These are phyloP conservation scores for Globisporangium polare DNA, from an alignment of 352 stramenopile genomes.

Conservation along the genomic window DNA sequence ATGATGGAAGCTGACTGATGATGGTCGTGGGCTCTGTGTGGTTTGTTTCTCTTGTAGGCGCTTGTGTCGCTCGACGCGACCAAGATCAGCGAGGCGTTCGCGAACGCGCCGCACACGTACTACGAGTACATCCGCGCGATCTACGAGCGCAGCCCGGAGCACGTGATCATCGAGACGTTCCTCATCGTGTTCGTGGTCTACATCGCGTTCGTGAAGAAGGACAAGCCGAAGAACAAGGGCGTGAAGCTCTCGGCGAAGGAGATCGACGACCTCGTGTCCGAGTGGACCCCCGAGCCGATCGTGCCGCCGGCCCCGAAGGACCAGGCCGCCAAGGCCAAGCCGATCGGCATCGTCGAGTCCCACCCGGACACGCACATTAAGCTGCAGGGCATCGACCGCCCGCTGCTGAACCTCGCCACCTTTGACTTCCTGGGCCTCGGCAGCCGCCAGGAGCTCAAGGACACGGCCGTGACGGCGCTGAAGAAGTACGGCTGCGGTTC, in stretches of 20 bases:
- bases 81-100: constrained; percentile 59
- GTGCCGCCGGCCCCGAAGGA: constrained; percentile 47
- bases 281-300: constrained; percentile 88
- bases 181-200: constrained; percentile 96
- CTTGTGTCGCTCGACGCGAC: constrained; percentile 52
- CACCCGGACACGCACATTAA: constrained; percentile 79
- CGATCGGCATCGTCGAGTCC: constrained; percentile 76
- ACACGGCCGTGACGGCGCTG: constrained; percentile 87
- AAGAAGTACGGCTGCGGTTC: constrained; percentile 96
- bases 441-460: constrained; percentile 80
- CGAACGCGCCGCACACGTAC: constrained; percentile 64
- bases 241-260: constrained; percentile 81
- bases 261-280: constrained; percentile 89
- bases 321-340: constrained; percentile 34
- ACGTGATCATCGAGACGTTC: constrained; percentile 97
- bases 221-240: constrained; percentile 51
- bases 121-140: constrained; percentile 82
- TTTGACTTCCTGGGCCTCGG: constrained; percentile 96
- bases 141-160: constrained; percentile 85
- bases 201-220: constrained; percentile 88
- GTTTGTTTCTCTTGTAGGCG: constrained; percentile 33
- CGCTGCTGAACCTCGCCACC: constrained; percentile 94
- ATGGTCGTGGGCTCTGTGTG: not conserved
- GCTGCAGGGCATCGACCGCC: constrained; percentile 57
- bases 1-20: not conserved